Conservation (phyloP, 768 basidiomycete species). For the Pleurotus salmoneostramineus region DNA sequence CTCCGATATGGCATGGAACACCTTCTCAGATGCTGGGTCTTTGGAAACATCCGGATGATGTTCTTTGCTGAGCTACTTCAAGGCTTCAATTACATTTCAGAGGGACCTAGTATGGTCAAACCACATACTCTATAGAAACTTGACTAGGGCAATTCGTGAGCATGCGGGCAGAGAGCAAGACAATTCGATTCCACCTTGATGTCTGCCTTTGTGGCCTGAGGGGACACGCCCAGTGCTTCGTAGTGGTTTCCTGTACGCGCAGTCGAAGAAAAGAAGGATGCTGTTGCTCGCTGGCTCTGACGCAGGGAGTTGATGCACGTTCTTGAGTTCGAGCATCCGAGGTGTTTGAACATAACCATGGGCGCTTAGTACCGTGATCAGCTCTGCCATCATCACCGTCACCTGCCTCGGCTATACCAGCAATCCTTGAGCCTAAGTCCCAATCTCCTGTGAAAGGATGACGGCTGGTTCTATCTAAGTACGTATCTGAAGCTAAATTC, state of each 20-base stretch:
- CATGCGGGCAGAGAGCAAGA: background rate
- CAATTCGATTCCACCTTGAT: slow-evolving; percentile 29
- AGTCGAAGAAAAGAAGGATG: background rate
- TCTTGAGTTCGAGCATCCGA: background rate
- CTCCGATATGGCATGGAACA: slow-evolving; percentile 37
- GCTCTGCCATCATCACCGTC: background rate
- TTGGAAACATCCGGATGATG: slow-evolving; percentile 48
- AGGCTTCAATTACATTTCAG: background rate
- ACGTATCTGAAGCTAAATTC: too few relatives aligned
- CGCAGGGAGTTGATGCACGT: background rate
- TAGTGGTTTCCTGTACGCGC: slow-evolving; percentile 22
- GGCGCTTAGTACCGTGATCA: background rate
- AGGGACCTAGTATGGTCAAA: background rate
- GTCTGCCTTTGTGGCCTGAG: slow-evolving; percentile 34
- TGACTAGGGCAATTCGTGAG: slow-evolving; percentile 20
- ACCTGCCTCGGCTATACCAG: too few relatives aligned
- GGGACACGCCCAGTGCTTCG: slow-evolving; percentile 34
- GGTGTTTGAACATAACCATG: background rate
- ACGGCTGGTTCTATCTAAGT: background rate
- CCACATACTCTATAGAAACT: slow-evolving; percentile 35
- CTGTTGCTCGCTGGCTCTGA: background rate
- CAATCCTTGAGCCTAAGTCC: too few relatives aligned
- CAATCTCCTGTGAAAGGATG: background rate
- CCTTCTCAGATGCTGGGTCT: slow-evolving; percentile 31
- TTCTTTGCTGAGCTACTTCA: slow-evolving; percentile 27